These are phyloP conservation scores for Fusarium marasasianum DNA, from an alignment of 2,329 filamentous ascomycete species.

Conservation along the genomic window DNA sequence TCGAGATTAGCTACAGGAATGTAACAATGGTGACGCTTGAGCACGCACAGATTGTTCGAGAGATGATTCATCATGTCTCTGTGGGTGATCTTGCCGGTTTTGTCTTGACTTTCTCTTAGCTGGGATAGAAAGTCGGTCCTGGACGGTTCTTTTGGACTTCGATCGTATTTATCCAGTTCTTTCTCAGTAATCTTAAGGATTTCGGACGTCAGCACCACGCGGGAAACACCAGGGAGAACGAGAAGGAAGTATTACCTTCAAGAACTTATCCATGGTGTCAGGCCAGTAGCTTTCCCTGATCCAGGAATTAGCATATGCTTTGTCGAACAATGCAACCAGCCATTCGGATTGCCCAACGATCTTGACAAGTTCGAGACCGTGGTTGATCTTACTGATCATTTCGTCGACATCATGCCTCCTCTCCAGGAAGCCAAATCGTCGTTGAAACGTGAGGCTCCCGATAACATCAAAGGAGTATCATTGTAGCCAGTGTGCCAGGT, in stretches of 20 bases:
- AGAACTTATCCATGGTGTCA: background rate
- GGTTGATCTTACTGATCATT: background rate
- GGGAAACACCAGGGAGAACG: fast-evolving
- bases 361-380: background rate
- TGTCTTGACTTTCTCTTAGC: background rate
- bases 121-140: background rate
- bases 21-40: fast-evolving
- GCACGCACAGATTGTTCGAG: background rate
- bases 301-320: background rate
- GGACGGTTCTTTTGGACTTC: background rate
- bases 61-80: background rate
- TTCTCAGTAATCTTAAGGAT: background rate
- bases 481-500: background rate
- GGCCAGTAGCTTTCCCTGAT: background rate
- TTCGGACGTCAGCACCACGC: fast-evolving
- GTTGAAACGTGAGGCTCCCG: background rate
- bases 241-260: background rate
- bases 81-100: background rate
- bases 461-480: background rate
- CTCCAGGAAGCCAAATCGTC: background rate
- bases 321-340: background rate
- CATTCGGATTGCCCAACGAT: background rate
- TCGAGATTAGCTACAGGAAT: background rate
- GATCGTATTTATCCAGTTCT: background rate
- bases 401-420: background rate